phyloP scores from a whole-genome alignment of 331 rosid genomes.

The Acacia concinna region DNA sequence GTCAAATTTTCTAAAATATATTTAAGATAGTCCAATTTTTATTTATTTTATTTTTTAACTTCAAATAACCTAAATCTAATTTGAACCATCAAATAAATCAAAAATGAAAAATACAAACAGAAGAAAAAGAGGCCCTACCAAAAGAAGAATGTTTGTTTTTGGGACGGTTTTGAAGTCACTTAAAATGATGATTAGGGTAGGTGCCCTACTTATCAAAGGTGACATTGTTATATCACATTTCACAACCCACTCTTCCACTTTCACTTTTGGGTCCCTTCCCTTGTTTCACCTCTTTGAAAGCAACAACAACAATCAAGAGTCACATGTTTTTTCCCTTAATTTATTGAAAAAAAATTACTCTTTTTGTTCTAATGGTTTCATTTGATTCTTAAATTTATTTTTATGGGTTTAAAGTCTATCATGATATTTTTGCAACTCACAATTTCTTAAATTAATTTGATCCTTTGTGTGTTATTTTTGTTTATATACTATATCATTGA shows the following conservation, averaged over 20 bases:
- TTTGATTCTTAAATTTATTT: no score
- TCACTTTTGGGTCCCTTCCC: slow-evolving; percentile 27
- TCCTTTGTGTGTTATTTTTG: background rate
- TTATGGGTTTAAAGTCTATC: no score
- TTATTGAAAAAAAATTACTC: background rate
- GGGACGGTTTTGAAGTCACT: slow-evolving; percentile 46
- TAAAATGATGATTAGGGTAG: slow-evolving; percentile 48
- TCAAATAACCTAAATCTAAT: background rate
- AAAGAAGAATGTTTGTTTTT: slow-evolving; percentile 48
- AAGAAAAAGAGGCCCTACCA: slow-evolving; percentile 54
- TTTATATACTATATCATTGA: background rate
- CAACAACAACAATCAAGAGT: background rate
- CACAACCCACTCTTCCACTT: slow-evolving; percentile 33
- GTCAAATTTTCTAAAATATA: background rate
- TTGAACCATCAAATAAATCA: background rate
- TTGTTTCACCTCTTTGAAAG: slow-evolving; percentile 34
- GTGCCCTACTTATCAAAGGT: slow-evolving; percentile 46
- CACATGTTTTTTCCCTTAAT: background rate
- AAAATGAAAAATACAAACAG: background rate
- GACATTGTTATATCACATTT: slow-evolving; percentile 37
- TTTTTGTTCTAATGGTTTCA: background rate
- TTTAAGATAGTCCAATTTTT: background rate
- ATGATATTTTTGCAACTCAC: background rate
- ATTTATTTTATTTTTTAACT: background rate
- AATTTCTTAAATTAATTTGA: background rate